Evolutionary conservation across 2,329 filamentous ascomycete species (phyloP).

Genomic region (Chaetomium strumarium): DNA sequence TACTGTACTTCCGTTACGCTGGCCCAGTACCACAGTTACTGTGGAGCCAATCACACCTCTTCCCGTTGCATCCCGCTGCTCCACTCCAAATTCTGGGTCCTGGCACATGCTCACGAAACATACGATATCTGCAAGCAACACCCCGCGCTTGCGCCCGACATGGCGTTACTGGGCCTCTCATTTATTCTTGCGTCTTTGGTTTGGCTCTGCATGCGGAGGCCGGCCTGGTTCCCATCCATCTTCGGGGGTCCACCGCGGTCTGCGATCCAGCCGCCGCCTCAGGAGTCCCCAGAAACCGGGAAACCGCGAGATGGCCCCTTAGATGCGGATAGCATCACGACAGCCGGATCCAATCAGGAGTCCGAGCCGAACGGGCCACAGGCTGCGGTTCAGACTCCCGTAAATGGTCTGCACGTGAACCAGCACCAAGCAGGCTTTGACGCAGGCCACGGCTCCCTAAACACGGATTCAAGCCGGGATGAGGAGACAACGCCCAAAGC

Average conservation of each 20-base stretch:
- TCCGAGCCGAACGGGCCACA: background rate
- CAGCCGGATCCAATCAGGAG: background rate
- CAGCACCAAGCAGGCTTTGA: conserved; percentile 12
- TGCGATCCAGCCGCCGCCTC: conserved; percentile 11
- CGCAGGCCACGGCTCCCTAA: conserved; percentile 23
- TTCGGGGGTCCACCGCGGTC: conserved; percentile 25
- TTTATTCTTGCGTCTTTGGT: conserved; percentile 56
- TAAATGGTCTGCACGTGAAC: conserved; percentile 19
- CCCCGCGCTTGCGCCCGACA: conserved; percentile 27
- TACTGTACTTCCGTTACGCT: too few relatives aligned
- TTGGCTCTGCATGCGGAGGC: conserved; percentile 49
- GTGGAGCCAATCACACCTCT: too few relatives aligned
- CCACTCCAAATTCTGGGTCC: background rate
- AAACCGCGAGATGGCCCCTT: conserved; percentile 10
- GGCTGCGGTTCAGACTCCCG: background rate
- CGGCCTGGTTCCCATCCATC: conserved; percentile 42
- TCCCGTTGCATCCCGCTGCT: too few relatives aligned
- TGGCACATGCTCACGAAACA: conserved; percentile 9
- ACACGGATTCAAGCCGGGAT: conserved; percentile 19
- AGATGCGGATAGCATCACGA: conserved; percentile 1
- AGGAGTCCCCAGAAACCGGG: conserved; percentile 2
- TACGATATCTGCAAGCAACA: conserved; percentile 17
- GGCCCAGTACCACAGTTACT: too few relatives aligned
- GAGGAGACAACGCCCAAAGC: conserved; percentile 50
- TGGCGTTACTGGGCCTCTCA: conserved; percentile 56